A percentile compares a stretch with the other conserved stretches of the same genome.
Evolutionary conservation across 495 filamentous ascomycete genomes (phyloP).

Genomic region (Penicillium coprophilum): DNA sequence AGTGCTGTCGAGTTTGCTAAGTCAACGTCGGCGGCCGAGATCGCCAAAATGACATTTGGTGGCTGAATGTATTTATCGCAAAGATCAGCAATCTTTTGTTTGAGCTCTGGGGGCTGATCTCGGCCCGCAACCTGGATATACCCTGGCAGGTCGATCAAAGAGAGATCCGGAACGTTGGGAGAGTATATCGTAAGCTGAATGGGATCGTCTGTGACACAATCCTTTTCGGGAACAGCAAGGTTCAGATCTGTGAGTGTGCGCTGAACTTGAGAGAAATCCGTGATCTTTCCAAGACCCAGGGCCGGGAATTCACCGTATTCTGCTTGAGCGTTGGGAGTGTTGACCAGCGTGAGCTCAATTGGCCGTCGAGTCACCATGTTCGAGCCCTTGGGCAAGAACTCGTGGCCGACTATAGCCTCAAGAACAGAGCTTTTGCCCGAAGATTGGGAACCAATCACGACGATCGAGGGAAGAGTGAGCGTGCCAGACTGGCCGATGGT

Average conservation of each 20-base stretch:
- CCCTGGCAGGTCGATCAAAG: conserved; percentile 92
- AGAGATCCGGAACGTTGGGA: conserved; percentile 92
- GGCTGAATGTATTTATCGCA: conserved; percentile 98
- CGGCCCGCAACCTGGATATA: conserved; percentile 94
- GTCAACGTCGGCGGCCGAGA: conserved; percentile 97
- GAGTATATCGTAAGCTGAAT: conserved; percentile 96
- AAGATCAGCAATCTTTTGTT: conserved; percentile 92
- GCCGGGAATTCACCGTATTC: conserved; percentile 98
- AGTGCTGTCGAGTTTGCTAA: conserved; percentile 94
- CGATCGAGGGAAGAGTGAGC: conserved; percentile 88
- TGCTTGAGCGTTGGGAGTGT: conserved; percentile 83
- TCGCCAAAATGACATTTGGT: conserved; percentile 94
- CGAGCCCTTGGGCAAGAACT: conserved; percentile 93
- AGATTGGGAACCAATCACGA: conserved; percentile 97
- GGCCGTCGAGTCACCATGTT: conserved; percentile 98
- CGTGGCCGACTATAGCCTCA: conserved; percentile 96
- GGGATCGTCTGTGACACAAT: conserved; percentile 94
- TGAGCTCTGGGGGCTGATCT: conserved; percentile 88
- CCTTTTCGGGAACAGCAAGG: conserved; percentile 79
- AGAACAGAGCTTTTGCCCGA: conserved; percentile 98
- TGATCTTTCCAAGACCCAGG: conserved; percentile 83
- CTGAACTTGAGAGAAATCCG: conserved; percentile 91
- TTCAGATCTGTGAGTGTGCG: conserved; percentile 94
- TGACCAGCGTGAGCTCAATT: conserved; percentile 95
- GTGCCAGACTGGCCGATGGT: conserved; percentile 86